Percentiles rank a stretch among this genome's conserved stretches.
phyloP scores from a whole-genome alignment of 2,329 filamentous ascomycete species.

The Lasiodiplodia sp. region DNA sequence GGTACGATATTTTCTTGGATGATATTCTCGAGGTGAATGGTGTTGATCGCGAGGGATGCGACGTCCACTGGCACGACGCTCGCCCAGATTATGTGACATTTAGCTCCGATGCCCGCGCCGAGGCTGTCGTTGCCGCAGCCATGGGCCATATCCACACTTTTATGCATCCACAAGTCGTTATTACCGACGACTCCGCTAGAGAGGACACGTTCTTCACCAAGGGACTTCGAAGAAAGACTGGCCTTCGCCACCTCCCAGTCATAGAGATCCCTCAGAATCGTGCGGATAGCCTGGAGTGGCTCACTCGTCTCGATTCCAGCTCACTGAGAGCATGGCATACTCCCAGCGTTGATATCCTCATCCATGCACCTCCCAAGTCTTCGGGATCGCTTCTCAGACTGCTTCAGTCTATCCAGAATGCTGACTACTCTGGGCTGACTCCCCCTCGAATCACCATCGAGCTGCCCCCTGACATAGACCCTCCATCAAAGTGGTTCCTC shows the following conservation, averaged over 20 bases:
- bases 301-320: slow-evolving; percentile 76
- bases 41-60: slow-evolving; percentile 70
- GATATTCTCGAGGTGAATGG: slow-evolving; percentile 80
- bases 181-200: slow-evolving; percentile 70
- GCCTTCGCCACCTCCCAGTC: slow-evolving; percentile 64
- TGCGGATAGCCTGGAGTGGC: slow-evolving; percentile 73
- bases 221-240: slow-evolving; percentile 64
- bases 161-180: slow-evolving; percentile 78
- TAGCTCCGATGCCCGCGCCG: slow-evolving; percentile 75
- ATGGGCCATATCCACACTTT: slow-evolving; percentile 75
- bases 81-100: slow-evolving; percentile 75
- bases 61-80: slow-evolving; percentile 74
- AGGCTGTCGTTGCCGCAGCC: slow-evolving; percentile 68
- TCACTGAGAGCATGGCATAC: slow-evolving; percentile 81
- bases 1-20: slow-evolving; percentile 72
- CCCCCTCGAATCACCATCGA: slow-evolving; percentile 84
- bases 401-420: slow-evolving; percentile 75
- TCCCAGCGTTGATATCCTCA: slow-evolving; percentile 79
- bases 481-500: slow-evolving; percentile 68
- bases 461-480: slow-evolving; percentile 74
- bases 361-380: slow-evolving; percentile 75
- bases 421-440: slow-evolving; percentile 76
- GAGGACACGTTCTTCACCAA: slow-evolving; percentile 75
- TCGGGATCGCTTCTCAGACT: slow-evolving; percentile 79
- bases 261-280: slow-evolving; percentile 76